Percentiles rank a stretch among this genome's conserved stretches.
These are phyloP conservation scores for Lantana camara DNA, from an alignment of 257 asterid genomes.

Conservation along the genomic window DNA sequence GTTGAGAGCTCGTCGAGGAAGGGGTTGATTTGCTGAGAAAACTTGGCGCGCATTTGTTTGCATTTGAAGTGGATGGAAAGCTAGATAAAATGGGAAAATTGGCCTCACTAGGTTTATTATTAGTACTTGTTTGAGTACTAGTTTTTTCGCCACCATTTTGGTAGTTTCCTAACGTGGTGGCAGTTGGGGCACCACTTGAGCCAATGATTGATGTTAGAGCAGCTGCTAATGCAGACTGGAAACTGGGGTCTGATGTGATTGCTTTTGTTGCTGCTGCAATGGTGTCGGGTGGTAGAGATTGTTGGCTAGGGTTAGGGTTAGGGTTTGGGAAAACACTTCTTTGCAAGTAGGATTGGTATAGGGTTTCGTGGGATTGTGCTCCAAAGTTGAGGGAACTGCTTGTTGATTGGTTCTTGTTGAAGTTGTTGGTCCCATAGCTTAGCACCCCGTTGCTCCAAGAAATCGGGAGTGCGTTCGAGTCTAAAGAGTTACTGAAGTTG, in stretches of 20 bases:
- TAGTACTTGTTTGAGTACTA: constrained; percentile 8
- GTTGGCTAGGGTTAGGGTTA: constrained; percentile 40
- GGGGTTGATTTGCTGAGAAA: constrained; percentile 37
- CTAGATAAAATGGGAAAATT: constrained; percentile 56
- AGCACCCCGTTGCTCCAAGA: constrained; percentile 67
- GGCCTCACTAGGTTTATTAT: constrained; percentile 34
- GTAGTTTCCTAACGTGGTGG: constrained; percentile 12
- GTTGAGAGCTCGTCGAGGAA: constrained; percentile 38
- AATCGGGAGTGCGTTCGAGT: constrained; percentile 59
- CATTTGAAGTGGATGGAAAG: constrained; percentile 58
- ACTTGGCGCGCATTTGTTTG: constrained; percentile 42
- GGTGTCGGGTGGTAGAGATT: constrained; percentile 54
- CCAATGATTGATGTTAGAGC: constrained; percentile 81
- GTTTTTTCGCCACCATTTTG: constrained; percentile 40
- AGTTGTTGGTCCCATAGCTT: constrained; percentile 44
- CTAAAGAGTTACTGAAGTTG: constrained; percentile 76
- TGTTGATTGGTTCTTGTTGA: constrained; percentile 44
- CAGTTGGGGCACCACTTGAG: constrained; percentile 21
- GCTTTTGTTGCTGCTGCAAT: constrained; percentile 94
- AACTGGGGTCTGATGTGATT: constrained; percentile 77
- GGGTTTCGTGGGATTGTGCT: constrained; percentile 55
- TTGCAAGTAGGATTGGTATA: constrained; percentile 56
- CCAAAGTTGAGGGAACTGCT: constrained; percentile 56
- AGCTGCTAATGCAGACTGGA: constrained; percentile 88
- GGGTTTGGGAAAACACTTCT: constrained; percentile 13